Evolutionary conservation across 306 rosid genomes (phyloP), one percentile per base, ranked within the genome.

Genomic region (Comarum palustre): DNA sequence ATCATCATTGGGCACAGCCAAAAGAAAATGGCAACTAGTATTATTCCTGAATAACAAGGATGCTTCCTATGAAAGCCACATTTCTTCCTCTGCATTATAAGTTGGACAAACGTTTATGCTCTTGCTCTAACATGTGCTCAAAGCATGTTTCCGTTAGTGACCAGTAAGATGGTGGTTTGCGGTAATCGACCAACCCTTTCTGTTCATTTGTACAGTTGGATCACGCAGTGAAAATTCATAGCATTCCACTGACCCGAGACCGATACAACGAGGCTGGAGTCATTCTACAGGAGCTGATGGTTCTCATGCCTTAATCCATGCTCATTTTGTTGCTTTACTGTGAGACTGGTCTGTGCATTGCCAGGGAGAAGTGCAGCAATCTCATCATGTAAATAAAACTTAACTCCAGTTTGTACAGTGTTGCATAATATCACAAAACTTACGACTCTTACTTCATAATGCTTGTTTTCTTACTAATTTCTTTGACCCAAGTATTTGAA

Each of bases 241-340:
- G 57, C 75, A 8, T 72, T 60, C 57, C 68, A 2, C 6, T 72
- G 68, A 59, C 57, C 9, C 75, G 60, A 58, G 75, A 58, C 4
- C 67, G 75, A 57, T 72, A 57, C 67, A 58, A 72, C 4, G 45
- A 72, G 20, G 67, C 75, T 6, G 68, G 45, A 3, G 75, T 58
- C 67, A 12, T 72, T 59, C 48, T 72, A 41, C 68, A 72, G 31
- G 75, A 72, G 68, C 57, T 72, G 57, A 42, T 72, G 45, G 57
- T 66, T 27, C 75, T 72, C 8, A 32, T 47, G 42, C 54, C 75
- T 4, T 55, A 0, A 71, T 60, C 41, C 66, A 14, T 36, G 42
- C 38, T 3, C 42, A 9, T 3, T 10, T 25, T 57, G 10, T 54
- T 25, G 39, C 41, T 66, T 9, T 39, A 20, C 31, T 10, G 31